Base-by-base conservation (phyloP, 2,329 filamentous ascomycete genomes). In the Hysterium pulicare region DNA sequence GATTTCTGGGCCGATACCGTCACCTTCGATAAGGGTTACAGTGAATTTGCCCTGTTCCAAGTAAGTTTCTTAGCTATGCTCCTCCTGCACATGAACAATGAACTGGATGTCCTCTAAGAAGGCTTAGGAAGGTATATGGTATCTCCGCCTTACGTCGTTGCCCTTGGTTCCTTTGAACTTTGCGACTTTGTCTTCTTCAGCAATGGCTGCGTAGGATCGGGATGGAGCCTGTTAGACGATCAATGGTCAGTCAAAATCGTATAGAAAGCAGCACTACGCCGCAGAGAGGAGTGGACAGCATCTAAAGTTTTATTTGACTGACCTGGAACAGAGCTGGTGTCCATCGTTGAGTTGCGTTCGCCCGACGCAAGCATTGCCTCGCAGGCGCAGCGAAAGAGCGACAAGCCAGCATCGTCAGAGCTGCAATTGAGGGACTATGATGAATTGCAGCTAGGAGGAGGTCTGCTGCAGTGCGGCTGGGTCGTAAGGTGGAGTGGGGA, bases 1-100 rank as follows among this genome's bases (percentile, higher is more conserved):
- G 68, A 98, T 98, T 76, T 98, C 91, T 53, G 93, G 93, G 49
- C 93, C 93, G 69, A 98, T 98, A 69, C 93, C 93, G 67, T 98
- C 94, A 74, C 94, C 93, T 80, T 98, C 94, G 57, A 98, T 98
- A 73, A 98, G 78, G 61, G 88, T 91, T 64, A 98, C 93, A 45
- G 87, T 87, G 81, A 86, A 98, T 73, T 93, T 93, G 66, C 93
- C 93, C 89, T 95, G 61, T 32, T 13, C 3, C n/a, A n/a, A n/a
- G n/a, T n/a, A n/a, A n/a, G n/a, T n/a, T n/a, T n/a, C n/a, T n/a
- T n/a, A n/a, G n/a, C n/a, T n/a, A n/a, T n/a, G n/a, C n/a, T n/a
- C n/a, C n/a, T n/a, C n/a, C n/a, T n/a, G n/a, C n/a, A n/a, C n/a
- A n/a, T n/a, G n/a, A n/a, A n/a, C n/a, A n/a, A n/a, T n/a, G n/a